Evolutionary conservation across 768 basidiomycete species (phyloP).

Genomic region (Mycena amicta): DNA sequence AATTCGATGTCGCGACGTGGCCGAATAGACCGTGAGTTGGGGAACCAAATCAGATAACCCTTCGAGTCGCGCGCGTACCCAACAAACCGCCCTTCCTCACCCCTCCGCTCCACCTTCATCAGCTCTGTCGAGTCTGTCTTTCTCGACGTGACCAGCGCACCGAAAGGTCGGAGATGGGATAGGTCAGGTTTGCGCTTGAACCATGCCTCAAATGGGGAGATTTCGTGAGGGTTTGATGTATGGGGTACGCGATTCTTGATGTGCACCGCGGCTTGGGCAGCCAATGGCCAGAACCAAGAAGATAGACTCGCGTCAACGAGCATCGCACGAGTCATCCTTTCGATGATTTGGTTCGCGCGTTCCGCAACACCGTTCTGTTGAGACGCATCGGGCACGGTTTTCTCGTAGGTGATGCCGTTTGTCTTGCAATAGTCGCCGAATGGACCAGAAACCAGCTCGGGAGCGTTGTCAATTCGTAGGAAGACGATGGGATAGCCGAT

Average conservation of each 20-base stretch:
- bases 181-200: background rate
- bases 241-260: slow-evolving; percentile 20
- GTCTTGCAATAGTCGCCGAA: slow-evolving; percentile 17
- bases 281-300: slow-evolving; percentile 22
- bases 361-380: slow-evolving; percentile 32
- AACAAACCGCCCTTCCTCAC: slow-evolving; percentile 17
- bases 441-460: slow-evolving; percentile 21
- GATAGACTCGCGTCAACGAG: slow-evolving; percentile 15
- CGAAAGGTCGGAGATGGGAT: slow-evolving; percentile 16
- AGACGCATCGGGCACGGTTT: slow-evolving; percentile 22
- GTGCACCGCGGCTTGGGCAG: slow-evolving; percentile 8
- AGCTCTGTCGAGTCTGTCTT: slow-evolving; percentile 8
- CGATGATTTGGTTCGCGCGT: slow-evolving; percentile 22
- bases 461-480: slow-evolving; percentile 28
- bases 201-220: slow-evolving; percentile 17
- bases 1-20: slow-evolving; percentile 16
- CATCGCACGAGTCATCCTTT: slow-evolving; percentile 22
- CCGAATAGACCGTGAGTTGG: slow-evolving; percentile 7
- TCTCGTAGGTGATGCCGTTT: slow-evolving; percentile 22
- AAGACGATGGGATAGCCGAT: background rate
- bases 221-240: background rate
- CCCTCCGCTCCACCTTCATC: slow-evolving; percentile 1
- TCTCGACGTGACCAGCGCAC: slow-evolving; percentile 14
- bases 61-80: slow-evolving; percentile 23
- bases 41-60: slow-evolving; percentile 25